Conservation (phyloP, 495 filamentous ascomycete genomes). For the Bombardia bombarda region DNA sequence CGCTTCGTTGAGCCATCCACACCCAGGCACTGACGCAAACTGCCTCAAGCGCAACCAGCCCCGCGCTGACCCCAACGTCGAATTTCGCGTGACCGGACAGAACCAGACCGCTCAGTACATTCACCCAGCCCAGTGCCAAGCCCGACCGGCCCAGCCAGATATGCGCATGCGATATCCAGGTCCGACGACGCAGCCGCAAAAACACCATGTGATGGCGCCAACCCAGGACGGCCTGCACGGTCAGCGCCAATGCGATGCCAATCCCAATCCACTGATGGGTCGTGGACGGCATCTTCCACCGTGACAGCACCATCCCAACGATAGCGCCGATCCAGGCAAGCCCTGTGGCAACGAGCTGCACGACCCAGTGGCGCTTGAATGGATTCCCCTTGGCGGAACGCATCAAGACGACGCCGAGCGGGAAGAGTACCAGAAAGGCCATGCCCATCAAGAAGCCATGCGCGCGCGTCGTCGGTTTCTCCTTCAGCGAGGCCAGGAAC, state of each 20-base stretch:
- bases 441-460: slow-evolving; percentile 17
- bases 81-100: slow-evolving; percentile 11
- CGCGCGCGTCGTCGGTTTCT: slow-evolving; percentile 5
- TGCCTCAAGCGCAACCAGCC: slow-evolving; percentile 6
- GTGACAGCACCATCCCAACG: slow-evolving; percentile 10
- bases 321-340: slow-evolving; percentile 11
- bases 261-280: slow-evolving; percentile 18
- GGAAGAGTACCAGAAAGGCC: slow-evolving; percentile 15
- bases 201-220: slow-evolving; percentile 26
- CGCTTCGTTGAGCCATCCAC: slow-evolving; percentile 6
- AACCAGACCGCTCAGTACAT: slow-evolving; percentile 16
- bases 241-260: slow-evolving; percentile 4
- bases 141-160: slow-evolving; percentile 17
- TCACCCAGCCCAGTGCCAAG: slow-evolving; percentile 15
- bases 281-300: slow-evolving; percentile 5
- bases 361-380: slow-evolving; percentile 20
- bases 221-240: slow-evolving; percentile 16
- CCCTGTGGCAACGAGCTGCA: slow-evolving; percentile 11
- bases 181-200: slow-evolving; percentile 13
- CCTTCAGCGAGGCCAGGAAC: slow-evolving; percentile 4
- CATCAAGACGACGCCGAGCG: slow-evolving; percentile 13
- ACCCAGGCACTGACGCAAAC: slow-evolving; percentile 8
- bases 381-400: slow-evolving; percentile 8
- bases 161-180: slow-evolving; percentile 20
- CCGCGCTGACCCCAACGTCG: neutral